Percentiles rank a stretch among this genome's conserved stretches.
phyloP scores from a whole-genome alignment of 179 eudicot genomes.

The Silene noctiflora region DNA sequence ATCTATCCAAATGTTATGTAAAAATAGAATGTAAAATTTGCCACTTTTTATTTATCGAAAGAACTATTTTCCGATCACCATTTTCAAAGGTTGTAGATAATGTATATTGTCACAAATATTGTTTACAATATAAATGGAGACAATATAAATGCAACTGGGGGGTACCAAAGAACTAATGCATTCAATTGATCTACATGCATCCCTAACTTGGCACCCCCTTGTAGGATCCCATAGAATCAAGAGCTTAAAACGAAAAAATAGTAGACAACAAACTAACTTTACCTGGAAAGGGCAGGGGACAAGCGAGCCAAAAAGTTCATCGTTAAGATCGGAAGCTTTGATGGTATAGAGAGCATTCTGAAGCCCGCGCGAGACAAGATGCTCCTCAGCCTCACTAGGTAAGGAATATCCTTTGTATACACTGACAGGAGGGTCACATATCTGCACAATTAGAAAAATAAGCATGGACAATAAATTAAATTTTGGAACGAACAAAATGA shows the following conservation, averaged over 20 bases:
- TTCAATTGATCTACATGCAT: not conserved
- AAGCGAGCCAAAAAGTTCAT: conserved; percentile 73
- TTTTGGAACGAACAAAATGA: not conserved
- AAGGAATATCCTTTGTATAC: conserved; percentile 73
- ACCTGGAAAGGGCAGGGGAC: conserved; percentile 72
- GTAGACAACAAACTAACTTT: conserved; percentile 9
- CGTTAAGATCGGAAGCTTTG: conserved; percentile 69
- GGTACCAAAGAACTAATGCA: not conserved
- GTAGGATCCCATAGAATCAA: not conserved
- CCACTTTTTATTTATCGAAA: too few species aligned
- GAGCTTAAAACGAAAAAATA: not conserved
- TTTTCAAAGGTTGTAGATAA: too few species aligned
- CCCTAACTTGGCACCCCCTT: too few species aligned
- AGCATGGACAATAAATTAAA: not conserved
- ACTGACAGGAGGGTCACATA: conserved; percentile 87
- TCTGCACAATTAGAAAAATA: conserved; percentile 30
- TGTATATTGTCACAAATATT: too few species aligned
- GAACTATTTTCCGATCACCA: too few species aligned
- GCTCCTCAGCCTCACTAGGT: conserved; percentile 66
- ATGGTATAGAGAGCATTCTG: conserved; percentile 83
- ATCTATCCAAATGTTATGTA: too few species aligned
- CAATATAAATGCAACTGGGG: too few species aligned
- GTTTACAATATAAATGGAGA: too few species aligned
- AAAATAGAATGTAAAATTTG: too few species aligned
- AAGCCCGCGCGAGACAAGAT: conserved; percentile 70